Evolutionary conservation across 2,329 filamentous ascomycete species (phyloP), one percentile per base, ranked within the genome.

Genomic region (Colletotrichum destructivum): DNA sequence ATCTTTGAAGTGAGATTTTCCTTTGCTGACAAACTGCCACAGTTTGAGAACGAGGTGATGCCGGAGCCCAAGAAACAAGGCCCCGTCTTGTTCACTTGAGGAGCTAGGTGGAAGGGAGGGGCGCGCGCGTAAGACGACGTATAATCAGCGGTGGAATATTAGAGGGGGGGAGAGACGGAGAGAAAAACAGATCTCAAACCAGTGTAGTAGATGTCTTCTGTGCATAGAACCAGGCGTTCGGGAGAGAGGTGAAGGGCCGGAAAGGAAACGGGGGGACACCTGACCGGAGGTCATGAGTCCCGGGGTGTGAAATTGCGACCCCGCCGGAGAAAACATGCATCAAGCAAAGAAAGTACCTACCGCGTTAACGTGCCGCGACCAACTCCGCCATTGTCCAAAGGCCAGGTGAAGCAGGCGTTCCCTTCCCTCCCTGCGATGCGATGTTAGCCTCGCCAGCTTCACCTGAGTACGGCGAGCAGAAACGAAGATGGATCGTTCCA

Each of bases 31-130:
- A 9, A 16, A 42, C 12, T 51, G 35, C 4, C 21, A 75, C 63
- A 85, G 83, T 82, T 83, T 76, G 84, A 87, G 76, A 82, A 83
- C 60, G 80, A 84, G 55, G 77, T 77, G 3, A 73, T 78, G 44
- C 79, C 78, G 26, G 81, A 80, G 67, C 76, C 76, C 18, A 80
- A 78, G 74, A 79, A 75, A 67, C 77, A 80, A 35, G 77, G 77
- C 44, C 78, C 79, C 9, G 76, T 76, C 18, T 73, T 85, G 15
- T 87, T 86, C 74, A 85, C 86, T 63, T 86, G 66, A 78, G 23
- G 8, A 23, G 18, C 31, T 38, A 9, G 47, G 51, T 15, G 13
- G 47, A 44, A 52, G 26, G 8, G 56, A 42, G 8, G 18, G 6
- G 42, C 15, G 26, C 46, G 52, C 60, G 35, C 46, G 26, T 15